phyloP scores from a whole-genome alignment of 306 rosid species.

The Glycine latifolia region DNA sequence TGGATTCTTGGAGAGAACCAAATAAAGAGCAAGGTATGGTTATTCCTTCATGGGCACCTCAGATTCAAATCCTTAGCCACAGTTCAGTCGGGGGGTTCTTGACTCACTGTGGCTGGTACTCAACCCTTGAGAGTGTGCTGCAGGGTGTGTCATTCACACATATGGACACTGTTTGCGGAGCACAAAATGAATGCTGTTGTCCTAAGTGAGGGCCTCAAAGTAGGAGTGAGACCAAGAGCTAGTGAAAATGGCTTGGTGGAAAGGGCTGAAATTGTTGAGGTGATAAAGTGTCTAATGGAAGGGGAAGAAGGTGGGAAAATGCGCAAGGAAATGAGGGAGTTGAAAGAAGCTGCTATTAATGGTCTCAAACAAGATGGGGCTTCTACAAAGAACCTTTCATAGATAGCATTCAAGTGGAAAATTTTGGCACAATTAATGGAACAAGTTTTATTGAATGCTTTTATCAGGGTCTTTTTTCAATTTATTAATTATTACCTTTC shows the following conservation, averaged over 20 bases:
- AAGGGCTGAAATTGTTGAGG: neutral
- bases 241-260: constrained; percentile 11
- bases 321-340: neutral
- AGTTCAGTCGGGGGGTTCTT: constrained; percentile 2
- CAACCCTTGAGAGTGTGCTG: neutral
- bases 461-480: too few species aligned
- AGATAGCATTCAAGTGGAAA: neutral
- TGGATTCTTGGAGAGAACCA: neutral
- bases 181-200: neutral
- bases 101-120: constrained; percentile 9
- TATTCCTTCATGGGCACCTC: constrained; percentile 3
- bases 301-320: neutral
- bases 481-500: too few species aligned
- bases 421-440: neutral
- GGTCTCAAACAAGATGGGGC: neutral
- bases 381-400: neutral
- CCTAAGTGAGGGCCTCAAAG: neutral
- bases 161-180: neutral
- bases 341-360: neutral
- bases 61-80: neutral
- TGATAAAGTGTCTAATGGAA: neutral
- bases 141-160: neutral
- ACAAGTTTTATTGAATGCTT: neutral
- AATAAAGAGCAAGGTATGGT: neutral
- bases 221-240: neutral